Conservation (phyloP, 129 eudicot genomes). For the Cynara cardunculus region DNA sequence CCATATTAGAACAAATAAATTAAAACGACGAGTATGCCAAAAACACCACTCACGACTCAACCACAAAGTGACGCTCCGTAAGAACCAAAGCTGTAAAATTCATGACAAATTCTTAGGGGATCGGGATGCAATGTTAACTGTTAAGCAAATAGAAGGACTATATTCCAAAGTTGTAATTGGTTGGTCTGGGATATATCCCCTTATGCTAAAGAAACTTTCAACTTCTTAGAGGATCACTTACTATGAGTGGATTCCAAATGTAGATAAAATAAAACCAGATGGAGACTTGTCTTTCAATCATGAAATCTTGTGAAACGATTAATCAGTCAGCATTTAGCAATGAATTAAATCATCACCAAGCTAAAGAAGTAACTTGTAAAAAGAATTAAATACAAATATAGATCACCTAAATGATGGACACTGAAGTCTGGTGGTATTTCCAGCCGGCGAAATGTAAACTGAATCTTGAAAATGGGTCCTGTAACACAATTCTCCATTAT, state of each 20-base stretch:
- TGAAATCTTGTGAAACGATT: background rate
- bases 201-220: too few species aligned
- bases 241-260: background rate
- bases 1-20: background rate
- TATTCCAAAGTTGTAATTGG: too few species aligned
- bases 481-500: conserved; percentile 8
- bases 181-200: too few species aligned
- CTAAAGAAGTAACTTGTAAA: background rate
- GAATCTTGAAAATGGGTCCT: conserved; percentile 88
- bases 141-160: too few species aligned
- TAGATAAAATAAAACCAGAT: background rate
- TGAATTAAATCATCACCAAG: background rate
- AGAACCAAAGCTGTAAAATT: too few species aligned
- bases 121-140: too few species aligned
- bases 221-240: background rate
- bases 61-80: too few species aligned
- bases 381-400: background rate
- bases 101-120: too few species aligned
- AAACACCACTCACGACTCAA: background rate
- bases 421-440: conserved; percentile 83
- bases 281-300: background rate
- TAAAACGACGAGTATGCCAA: background rate
- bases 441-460: conserved; percentile 83
- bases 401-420: conserved; percentile 78
- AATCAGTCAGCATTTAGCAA: background rate